Conservation (phyloP, 495 filamentous ascomycete genomes). For the Pseudotulostoma volvatum region DNA sequence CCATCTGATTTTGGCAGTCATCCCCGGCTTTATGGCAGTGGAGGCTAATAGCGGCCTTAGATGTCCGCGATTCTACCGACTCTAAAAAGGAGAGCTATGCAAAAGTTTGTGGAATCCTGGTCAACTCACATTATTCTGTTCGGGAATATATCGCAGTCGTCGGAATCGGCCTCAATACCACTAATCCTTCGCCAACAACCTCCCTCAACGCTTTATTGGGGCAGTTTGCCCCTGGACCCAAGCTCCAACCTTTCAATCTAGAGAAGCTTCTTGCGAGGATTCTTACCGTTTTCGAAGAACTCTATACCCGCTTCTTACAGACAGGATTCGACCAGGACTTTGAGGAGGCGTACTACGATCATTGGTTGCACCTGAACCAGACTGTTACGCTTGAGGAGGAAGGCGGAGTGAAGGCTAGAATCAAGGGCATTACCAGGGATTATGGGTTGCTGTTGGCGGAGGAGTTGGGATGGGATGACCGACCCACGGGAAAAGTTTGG, state of each 20-base stretch:
- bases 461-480: constrained; percentile 58
- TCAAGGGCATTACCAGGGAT: constrained; percentile 77
- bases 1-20: no score
- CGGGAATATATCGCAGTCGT: constrained; percentile 74
- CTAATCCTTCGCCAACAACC: constrained; percentile 75
- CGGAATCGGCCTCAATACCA: constrained; percentile 78
- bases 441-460: constrained; percentile 74
- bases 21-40: no score
- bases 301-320: constrained; percentile 58
- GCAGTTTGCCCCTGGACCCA: constrained; percentile 15
- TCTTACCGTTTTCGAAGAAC: constrained; percentile 56
- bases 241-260: constrained; percentile 40
- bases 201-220: constrained; percentile 57
- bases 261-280: constrained; percentile 79
- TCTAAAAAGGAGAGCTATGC: constrained; percentile 47
- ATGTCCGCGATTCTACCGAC: constrained; percentile 56
- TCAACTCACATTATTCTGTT: constrained; percentile 68
- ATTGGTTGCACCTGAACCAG: constrained; percentile 87
- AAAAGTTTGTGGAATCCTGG: constrained; percentile 88
- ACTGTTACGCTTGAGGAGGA: constrained; percentile 77
- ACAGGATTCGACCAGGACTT: constrained; percentile 56
- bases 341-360: constrained; percentile 62
- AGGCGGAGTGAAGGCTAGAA: constrained; percentile 56
- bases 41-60: no score
- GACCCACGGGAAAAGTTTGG: constrained; percentile 59